Evolutionary conservation across 352 stramenopile species (phyloP), one percentile per base, ranked within the genome.

Genomic region (Globisporangium camurandrum): DNA sequence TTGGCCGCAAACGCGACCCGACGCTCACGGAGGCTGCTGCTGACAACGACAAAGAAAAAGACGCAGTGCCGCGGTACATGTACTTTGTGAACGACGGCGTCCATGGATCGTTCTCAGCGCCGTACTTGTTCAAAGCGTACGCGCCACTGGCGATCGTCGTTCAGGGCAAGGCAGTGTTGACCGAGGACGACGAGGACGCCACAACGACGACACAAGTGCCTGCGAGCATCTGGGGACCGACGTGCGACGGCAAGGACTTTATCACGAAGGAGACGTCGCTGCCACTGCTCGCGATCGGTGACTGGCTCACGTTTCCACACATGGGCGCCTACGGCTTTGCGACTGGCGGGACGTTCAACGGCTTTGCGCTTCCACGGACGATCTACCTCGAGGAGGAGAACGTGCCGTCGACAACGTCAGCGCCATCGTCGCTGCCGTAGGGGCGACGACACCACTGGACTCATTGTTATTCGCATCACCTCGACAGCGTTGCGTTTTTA

Each of bases 301-400:
- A 83, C 55, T 83, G 71, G 71, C 59, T 83, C 49, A 54, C 59
- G 44, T 73, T 78, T 51, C 66, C 62, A 9, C 59, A 66, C 40
- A 80, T 83, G 71, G 71, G 71, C 6, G 71, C 70, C 23, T 83
- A 83, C 49, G 70, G 66, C 34, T 79, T 75, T 43, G 71, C 69
- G 16, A 78, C 69, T 7, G 69, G 68, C 39, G 67, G 61, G 20
- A 77, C 64, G 12, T 80, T 83, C 56, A 83, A 83, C 28, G 71
- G 71, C 8, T 77, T 80, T 47, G 50, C 59, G 4, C 48, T 80
- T 4, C 69, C 69, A 23, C 51, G n/a, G 9, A 56, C 49, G 10
- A 62, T 71, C 19, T 80, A 80, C 65, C 55, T 80, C 14, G 61
- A 77, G 42, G 49, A 23, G 30, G n/a, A n/a, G n/a, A n/a, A n/a